Percentiles rank a stretch among this genome's conserved stretches.
These are phyloP conservation scores for Zygosaccharomyces gambellarensis DNA, from an alignment of 805 yeast species.

Conservation along the genomic window DNA sequence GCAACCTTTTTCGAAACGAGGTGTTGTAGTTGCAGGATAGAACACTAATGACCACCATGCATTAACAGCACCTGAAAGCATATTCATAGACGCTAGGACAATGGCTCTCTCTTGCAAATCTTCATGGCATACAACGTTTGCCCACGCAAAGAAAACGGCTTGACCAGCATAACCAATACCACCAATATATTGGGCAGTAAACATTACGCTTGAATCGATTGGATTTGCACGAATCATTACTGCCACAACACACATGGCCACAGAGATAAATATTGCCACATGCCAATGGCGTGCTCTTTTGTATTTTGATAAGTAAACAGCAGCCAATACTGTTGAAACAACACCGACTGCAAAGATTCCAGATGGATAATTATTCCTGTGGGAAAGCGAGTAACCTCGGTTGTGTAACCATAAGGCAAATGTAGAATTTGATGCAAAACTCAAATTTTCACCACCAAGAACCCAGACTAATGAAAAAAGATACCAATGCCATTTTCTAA, in stretches of 20 bases:
- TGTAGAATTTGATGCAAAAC: constrained; percentile 43
- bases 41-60: constrained; percentile 61
- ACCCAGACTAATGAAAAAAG: constrained; percentile 49
- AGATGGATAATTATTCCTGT: constrained; percentile 50
- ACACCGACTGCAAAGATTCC: constrained; percentile 52
- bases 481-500: constrained; percentile 55
- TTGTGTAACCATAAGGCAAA: constrained; percentile 45
- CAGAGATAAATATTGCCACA: constrained; percentile 43
- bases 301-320: constrained; percentile 41
- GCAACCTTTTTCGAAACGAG: constrained; percentile 48
- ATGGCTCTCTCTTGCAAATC: constrained; percentile 62
- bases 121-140: constrained; percentile 51
- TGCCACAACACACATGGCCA: constrained; percentile 42
- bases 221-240: constrained; percentile 45
- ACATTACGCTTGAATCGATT: constrained; percentile 36
- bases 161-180: constrained; percentile 57
- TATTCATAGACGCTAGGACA: constrained; percentile 61
- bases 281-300: constrained; percentile 47
- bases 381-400: constrained; percentile 39
- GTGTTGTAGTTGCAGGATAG: constrained; percentile 48
- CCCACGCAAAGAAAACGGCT: constrained; percentile 60
- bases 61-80: constrained; percentile 58
- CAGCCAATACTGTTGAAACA: constrained; percentile 41
- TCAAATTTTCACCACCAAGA: constrained; percentile 46
- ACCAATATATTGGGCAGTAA: constrained; percentile 52